phyloP scores from a whole-genome alignment of 805 yeast species.

The Wickerhamiella musiphila region DNA sequence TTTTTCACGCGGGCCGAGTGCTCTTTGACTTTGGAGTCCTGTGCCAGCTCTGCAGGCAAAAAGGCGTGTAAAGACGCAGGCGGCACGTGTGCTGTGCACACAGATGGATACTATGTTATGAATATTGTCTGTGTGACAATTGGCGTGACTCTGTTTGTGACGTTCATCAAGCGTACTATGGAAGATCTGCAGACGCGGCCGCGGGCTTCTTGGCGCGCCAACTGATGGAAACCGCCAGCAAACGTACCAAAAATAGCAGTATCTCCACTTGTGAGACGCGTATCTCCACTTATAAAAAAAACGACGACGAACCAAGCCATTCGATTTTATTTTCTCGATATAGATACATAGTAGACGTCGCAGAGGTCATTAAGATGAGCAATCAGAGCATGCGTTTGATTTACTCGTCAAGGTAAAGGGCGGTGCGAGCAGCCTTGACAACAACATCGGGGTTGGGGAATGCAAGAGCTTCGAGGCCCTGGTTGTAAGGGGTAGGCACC shows the following conservation, averaged over 20 bases:
- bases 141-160: constrained; percentile 47
- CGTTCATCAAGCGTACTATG: constrained; percentile 49
- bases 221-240: background rate
- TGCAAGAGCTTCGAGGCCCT: constrained; percentile 90
- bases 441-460: constrained; percentile 94
- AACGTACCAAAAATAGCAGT: too few species aligned
- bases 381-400: background rate
- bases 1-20: constrained; percentile 55
- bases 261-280: too few species aligned
- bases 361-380: too few species aligned
- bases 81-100: constrained; percentile 36
- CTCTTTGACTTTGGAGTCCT: constrained; percentile 16
- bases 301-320: background rate
- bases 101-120: constrained; percentile 76
- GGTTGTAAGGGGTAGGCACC: constrained; percentile 97
- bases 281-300: background rate
- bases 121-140: constrained; percentile 51
- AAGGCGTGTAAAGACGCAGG: constrained; percentile 33
- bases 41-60: constrained; percentile 27
- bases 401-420: constrained; percentile 23
- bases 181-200: constrained; percentile 55
- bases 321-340: too few species aligned
- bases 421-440: constrained; percentile 43
- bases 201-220: constrained; percentile 41
- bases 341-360: background rate